Base-by-base conservation (phyloP, 2,329 filamentous ascomycete species). In the Aureobasidium mangrovei region DNA sequence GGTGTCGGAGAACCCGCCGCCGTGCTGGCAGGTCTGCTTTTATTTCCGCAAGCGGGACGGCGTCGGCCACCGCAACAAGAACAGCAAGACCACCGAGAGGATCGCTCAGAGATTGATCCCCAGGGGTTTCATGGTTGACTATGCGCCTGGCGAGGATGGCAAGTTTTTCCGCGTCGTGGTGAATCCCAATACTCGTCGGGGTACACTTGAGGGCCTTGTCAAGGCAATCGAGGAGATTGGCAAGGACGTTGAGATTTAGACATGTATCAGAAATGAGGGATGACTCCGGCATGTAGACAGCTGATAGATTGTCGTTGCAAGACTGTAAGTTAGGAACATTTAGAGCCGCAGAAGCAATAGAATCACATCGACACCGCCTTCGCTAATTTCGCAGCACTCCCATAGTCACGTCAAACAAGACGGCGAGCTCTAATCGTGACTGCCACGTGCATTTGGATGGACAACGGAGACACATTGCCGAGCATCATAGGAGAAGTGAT, bases 21-120 rank as follows among this genome's bases (percentile, higher is more conserved):
- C 88, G 0, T 97, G 91, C 70, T 73, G 95, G 66, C 93, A 97
- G 72, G 86, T 97, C 26, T 96, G 91, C 74, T 97, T 97, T 69
- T 95, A 95, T 68, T 90, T 87, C 64, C 81, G 81, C 0, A 74
- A 74, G 1, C 80, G 83, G 2, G 62, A 69, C 55, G 59, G 86
- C 54, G 64, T 69, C 1, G 71, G 60, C 57, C 69, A 61, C 60
- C 67, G 59, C 70, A 46, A 73, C 54, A 67, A 65, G 49, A 85
- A 84, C 64, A 77, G 77, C 49, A 71, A 67, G 60, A 65, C 74
- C 4, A 87, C 84, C 4, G 75, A 74, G 59, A 68, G 70, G 38
- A 76, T 86, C 45, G 76, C 77, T 4, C 69, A 72, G 56, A 70
- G 66, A 29, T 69, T 88, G 60, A 73, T 86, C 41, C 59, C 61